Conservation (phyloP, 805 yeast genomes). For the Citeromyces matritensis region DNA sequence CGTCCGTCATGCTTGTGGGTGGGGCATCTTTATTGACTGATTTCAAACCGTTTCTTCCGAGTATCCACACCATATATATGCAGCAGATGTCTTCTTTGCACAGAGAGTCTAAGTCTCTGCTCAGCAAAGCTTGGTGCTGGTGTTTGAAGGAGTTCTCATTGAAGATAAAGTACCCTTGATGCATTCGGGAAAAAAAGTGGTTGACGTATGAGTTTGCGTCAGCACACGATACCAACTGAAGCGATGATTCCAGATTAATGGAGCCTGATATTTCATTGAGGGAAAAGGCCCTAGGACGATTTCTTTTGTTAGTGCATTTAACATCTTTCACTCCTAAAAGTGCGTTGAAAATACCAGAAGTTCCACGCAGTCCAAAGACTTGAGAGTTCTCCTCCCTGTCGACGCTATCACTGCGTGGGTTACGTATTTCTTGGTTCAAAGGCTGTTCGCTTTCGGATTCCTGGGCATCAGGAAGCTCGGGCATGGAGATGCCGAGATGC, state of each 20-base stretch:
- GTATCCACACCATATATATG: slow-evolving; percentile 29
- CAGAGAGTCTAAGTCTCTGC: slow-evolving; percentile 8
- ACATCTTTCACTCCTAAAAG: slow-evolving; percentile 3
- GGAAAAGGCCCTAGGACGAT: too few relatives aligned
- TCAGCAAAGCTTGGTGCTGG: slow-evolving; percentile 15
- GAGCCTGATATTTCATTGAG: too few relatives aligned
- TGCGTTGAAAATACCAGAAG: too few relatives aligned
- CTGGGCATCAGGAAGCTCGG: slow-evolving; percentile 6
- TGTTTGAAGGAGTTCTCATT: slow-evolving; percentile 12
- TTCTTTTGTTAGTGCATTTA: slow-evolving; percentile 4
- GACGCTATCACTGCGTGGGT: too few relatives aligned
- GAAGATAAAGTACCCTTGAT: slow-evolving; percentile 19
- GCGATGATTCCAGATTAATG: too few relatives aligned
- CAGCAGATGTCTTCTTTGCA: slow-evolving; percentile 22
- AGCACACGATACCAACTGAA: too few relatives aligned
- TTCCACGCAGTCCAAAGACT: too few relatives aligned
- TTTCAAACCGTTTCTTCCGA: slow-evolving; percentile 18
- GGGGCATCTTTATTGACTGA: slow-evolving; percentile 8
- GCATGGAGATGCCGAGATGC: slow-evolving; percentile 18
- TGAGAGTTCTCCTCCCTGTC: too few relatives aligned
- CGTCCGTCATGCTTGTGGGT: slow-evolving; percentile 9
- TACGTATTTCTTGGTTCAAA: too few relatives aligned
- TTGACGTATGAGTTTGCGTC: slow-evolving; percentile 15
- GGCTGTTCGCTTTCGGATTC: neutral
- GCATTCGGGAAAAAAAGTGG: slow-evolving; percentile 17